Percentiles rank a stretch among this genome's conserved stretches.
Evolutionary conservation across 306 rosid species (phyloP).

Genomic region (Sesbania bispinosa): DNA sequence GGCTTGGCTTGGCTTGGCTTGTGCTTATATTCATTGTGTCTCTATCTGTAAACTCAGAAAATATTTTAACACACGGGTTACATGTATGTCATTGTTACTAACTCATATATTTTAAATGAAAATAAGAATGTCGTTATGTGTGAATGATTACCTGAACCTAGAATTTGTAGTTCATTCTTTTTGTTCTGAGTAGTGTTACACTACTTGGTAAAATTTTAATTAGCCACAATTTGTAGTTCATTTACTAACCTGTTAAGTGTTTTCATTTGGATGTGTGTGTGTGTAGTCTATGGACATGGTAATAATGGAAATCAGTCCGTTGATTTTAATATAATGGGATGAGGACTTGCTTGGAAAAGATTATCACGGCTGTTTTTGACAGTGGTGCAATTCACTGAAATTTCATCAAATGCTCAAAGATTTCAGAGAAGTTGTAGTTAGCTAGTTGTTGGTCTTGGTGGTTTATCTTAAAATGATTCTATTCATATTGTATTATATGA

Average conservation of each 20-base stretch:
- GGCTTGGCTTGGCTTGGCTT: too few relatives aligned
- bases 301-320: background rate
- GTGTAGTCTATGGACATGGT: background rate
- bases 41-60: too few relatives aligned
- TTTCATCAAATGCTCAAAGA: background rate
- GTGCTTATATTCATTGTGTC: too few relatives aligned
- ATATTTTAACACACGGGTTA: background rate
- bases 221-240: background rate
- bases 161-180: background rate
- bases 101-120: background rate
- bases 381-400: background rate
- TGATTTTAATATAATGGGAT: background rate
- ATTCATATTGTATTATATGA: too few relatives aligned
- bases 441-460: background rate
- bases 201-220: background rate
- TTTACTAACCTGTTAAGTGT: background rate
- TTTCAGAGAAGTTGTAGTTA: background rate
- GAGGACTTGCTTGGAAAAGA: background rate
- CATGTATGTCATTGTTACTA: background rate
- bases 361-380: background rate
- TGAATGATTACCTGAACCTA: background rate
- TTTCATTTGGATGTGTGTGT: background rate
- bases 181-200: background rate
- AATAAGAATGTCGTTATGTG: background rate
- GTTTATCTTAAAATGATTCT: background rate